A percentile compares a stretch with the other conserved stretches of the same genome.
Conservation (phyloP, 1,284 basidiomycete species). For the Mrakiaceae sp. region DNA sequence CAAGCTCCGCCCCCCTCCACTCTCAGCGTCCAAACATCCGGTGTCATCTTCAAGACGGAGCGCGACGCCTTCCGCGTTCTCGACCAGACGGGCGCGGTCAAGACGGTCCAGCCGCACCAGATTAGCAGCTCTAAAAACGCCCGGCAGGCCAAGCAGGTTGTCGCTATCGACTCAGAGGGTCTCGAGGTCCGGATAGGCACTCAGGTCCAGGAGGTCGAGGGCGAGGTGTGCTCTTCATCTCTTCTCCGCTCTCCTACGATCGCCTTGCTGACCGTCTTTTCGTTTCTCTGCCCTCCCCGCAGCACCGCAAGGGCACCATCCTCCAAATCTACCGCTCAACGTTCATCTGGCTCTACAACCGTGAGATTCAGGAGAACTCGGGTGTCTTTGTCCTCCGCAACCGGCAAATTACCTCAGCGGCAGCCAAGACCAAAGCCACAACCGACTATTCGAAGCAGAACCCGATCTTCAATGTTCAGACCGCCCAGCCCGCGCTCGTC, state of each 20-base stretch:
- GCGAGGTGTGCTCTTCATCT: slow-evolving; percentile 50
- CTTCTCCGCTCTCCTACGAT: background rate
- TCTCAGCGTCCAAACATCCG: slow-evolving; percentile 9
- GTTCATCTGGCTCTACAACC: slow-evolving; percentile 88
- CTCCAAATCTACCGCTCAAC: slow-evolving; percentile 92
- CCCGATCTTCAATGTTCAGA: slow-evolving; percentile 47
- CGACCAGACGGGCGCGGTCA: slow-evolving; percentile 83
- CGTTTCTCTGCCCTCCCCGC: slow-evolving; percentile 11
- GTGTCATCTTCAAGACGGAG: slow-evolving; percentile 96
- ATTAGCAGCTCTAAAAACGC: slow-evolving; percentile 72
- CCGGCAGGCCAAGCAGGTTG: slow-evolving; percentile 53
- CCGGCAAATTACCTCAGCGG: slow-evolving; percentile 37
- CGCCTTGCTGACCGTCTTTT: background rate
- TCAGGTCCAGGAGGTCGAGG: slow-evolving; percentile 75
- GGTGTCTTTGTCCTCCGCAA: slow-evolving; percentile 78
- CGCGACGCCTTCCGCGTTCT: slow-evolving; percentile 88
- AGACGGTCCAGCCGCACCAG: slow-evolving; percentile 85
- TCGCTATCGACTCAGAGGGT: slow-evolving; percentile 82
- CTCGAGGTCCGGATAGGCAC: slow-evolving; percentile 52
- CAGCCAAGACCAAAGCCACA: slow-evolving; percentile 51
- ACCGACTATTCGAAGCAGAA: slow-evolving; percentile 94
- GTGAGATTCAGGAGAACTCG: slow-evolving; percentile 78
- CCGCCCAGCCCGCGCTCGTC: slow-evolving; percentile 22
- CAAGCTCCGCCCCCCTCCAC: background rate
- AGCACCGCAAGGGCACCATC: slow-evolving; percentile 83